Conservation (phyloP, 2,329 filamentous ascomycete species). For the Nothomitra cinnamomea region DNA sequence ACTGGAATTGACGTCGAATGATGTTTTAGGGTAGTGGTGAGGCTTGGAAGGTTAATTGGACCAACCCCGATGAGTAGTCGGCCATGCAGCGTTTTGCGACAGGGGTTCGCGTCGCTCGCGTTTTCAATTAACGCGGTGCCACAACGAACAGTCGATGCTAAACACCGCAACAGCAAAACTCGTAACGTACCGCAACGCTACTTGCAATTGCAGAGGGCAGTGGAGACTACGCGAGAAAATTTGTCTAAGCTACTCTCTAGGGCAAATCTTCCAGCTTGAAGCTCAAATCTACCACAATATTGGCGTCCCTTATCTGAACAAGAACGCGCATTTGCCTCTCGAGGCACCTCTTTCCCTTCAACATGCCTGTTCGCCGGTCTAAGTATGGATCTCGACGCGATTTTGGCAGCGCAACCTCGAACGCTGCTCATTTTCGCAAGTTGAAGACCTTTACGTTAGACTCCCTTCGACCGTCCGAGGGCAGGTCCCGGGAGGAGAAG, state of each 20-base stretch:
- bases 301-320: not conserved
- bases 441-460: constrained; percentile 68
- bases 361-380: constrained; percentile 31
- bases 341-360: constrained; percentile 6
- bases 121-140: not conserved
- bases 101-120: not conserved
- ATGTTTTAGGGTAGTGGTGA: not conserved
- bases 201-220: not conserved
- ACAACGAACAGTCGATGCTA: no score
- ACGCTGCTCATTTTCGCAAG: constrained; percentile 36
- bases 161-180: no score
- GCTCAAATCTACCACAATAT: not conserved
- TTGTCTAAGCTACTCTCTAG: not conserved
- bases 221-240: not conserved
- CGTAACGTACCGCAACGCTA: not conserved
- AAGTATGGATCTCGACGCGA: constrained; percentile 21
- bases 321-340: not conserved
- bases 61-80: no score
- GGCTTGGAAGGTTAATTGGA: no score
- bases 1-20: not conserved
- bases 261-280: not conserved
- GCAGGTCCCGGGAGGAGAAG: constrained; percentile 82
- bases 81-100: no score
- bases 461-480: constrained; percentile 57
- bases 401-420: constrained; percentile 49